phyloP scores from a whole-genome alignment of 257 asterid genomes.

The Solanum raphanifolium region DNA sequence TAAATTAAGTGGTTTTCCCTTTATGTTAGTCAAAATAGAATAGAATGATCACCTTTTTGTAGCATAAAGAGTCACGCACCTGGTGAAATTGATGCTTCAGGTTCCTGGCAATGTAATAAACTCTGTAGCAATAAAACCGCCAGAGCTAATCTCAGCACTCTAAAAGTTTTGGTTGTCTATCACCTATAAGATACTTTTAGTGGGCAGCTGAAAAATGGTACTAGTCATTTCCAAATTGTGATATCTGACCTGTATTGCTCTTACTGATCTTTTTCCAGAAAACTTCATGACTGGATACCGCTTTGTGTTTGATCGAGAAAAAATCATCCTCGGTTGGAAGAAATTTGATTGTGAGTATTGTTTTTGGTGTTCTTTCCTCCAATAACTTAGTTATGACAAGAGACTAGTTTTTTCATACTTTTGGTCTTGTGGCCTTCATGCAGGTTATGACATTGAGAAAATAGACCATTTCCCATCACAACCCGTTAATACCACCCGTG shows the following conservation, averaged over 20 bases:
- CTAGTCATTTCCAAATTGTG: neutral
- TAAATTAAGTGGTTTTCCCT: neutral
- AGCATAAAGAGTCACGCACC: neutral
- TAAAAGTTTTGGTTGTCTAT: neutral
- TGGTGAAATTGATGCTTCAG: neutral
- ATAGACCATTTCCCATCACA: slow-evolving; percentile 15
- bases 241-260: neutral
- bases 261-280: slow-evolving; percentile 29
- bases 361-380: neutral
- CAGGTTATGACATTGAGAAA: slow-evolving; percentile 59
- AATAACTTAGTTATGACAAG: neutral
- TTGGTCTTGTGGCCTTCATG: neutral
- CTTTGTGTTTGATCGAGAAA: slow-evolving; percentile 76
- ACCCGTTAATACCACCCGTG: slow-evolving; percentile 27
- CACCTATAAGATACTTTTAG: neutral
- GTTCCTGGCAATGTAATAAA: neutral
- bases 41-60: neutral
- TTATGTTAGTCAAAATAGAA: neutral
- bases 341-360: slow-evolving; percentile 51
- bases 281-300: slow-evolving; percentile 84
- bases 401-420: neutral
- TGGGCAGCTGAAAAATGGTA: neutral
- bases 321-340: slow-evolving; percentile 76
- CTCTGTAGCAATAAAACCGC: neutral
- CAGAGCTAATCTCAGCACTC: neutral